phyloP scores from a whole-genome alignment of 2,329 filamentous ascomycete genomes.

The Botrytis fabae region DNA sequence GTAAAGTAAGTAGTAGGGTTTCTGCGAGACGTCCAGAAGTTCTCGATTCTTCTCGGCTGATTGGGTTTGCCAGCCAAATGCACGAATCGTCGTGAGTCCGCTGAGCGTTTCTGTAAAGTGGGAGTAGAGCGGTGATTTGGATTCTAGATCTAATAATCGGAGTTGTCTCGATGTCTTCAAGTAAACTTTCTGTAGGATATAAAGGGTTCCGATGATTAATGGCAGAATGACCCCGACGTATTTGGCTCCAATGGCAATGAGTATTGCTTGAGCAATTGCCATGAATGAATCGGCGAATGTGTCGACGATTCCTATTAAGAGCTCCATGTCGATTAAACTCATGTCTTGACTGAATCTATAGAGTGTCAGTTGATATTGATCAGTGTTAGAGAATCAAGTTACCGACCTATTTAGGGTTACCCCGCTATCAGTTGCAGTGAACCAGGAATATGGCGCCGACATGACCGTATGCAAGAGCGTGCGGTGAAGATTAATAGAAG shows the following conservation, averaged over 20 bases:
- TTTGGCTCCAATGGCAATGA: slow-evolving; percentile 17
- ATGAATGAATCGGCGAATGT: slow-evolving; percentile 13
- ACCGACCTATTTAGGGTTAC: slow-evolving; percentile 4
- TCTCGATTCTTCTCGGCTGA: slow-evolving; percentile 42
- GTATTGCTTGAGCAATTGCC: slow-evolving; percentile 12
- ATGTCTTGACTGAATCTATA: slow-evolving; percentile 38
- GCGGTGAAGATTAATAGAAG: slow-evolving; percentile 45
- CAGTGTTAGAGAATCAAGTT: neutral
- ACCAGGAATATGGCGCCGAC: slow-evolving; percentile 43
- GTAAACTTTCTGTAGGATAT: slow-evolving; percentile 45
- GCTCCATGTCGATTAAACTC: slow-evolving; percentile 37
- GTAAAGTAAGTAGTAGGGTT: slow-evolving; percentile 57
- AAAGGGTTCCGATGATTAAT: slow-evolving; percentile 6
- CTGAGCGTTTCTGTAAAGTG: slow-evolving; percentile 48
- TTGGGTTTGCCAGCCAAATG: slow-evolving; percentile 30
- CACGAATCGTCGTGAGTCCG: slow-evolving; percentile 48
- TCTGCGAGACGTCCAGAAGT: slow-evolving; percentile 52
- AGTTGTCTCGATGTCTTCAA: slow-evolving; percentile 49
- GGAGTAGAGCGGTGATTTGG: slow-evolving; percentile 45
- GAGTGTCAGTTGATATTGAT: neutral
- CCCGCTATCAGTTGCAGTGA: slow-evolving; percentile 7
- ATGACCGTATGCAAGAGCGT: slow-evolving; percentile 49
- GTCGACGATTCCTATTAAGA: slow-evolving; percentile 29
- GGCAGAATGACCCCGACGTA: slow-evolving; percentile 15
- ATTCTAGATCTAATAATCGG: slow-evolving; percentile 48